phyloP scores from a whole-genome alignment of 2,329 filamentous ascomycete species.

The Grosmannia serpens region DNA sequence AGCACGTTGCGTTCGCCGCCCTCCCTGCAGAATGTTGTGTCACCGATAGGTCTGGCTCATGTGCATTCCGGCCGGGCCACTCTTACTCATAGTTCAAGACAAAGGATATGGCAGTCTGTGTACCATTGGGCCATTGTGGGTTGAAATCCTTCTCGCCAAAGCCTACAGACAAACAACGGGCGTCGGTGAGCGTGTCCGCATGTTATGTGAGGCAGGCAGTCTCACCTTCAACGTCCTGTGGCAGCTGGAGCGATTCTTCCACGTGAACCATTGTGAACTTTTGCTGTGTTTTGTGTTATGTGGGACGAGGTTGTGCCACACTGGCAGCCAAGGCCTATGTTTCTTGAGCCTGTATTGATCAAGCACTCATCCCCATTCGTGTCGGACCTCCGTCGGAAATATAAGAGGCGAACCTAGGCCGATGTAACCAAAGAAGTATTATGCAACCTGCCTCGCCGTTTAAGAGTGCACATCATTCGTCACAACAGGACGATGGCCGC shows the following conservation, averaged over 20 bases:
- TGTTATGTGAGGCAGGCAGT: not conserved
- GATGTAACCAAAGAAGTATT: not conserved
- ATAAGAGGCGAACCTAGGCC: not conserved
- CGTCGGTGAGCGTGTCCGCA: not conserved
- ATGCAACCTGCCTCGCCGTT: no score
- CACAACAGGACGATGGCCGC: no score
- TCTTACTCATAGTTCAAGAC: slow-evolving; percentile 25
- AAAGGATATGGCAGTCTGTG: slow-evolving; percentile 24
- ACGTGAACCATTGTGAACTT: slow-evolving; percentile 8
- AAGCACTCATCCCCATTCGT: not conserved
- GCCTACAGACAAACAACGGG: slow-evolving; percentile 3
- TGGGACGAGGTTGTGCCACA: not conserved
- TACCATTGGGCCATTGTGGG: slow-evolving; percentile 23
- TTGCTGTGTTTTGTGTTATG: not conserved
- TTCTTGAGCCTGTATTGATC: not conserved
- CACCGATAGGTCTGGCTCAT: not conserved
- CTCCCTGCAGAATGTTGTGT: slow-evolving; percentile 10
- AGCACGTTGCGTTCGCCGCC: slow-evolving; percentile 17
- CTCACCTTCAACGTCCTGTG: slow-evolving; percentile 17
- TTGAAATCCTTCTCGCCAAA: slow-evolving; percentile 11
- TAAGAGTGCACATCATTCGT: no score
- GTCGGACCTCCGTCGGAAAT: not conserved
- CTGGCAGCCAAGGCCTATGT: not conserved
- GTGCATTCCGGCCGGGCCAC: not conserved
- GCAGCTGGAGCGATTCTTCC: slow-evolving; percentile 8